phyloP scores from a whole-genome alignment of 2,329 filamentous ascomycete genomes.

The Neoscytalidium dimidiatum region DNA sequence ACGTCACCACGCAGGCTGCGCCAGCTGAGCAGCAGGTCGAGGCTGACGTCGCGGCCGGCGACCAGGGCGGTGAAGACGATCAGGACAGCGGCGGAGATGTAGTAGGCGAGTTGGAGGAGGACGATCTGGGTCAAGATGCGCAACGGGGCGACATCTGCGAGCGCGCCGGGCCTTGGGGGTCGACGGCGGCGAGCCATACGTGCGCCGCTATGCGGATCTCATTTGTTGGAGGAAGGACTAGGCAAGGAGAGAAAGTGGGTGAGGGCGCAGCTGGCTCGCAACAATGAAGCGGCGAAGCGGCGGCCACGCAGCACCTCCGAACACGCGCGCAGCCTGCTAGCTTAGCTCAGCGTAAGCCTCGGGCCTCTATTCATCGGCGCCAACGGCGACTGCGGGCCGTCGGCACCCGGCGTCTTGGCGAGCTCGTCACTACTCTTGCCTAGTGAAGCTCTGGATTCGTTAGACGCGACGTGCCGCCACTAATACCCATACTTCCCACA shows the following conservation, averaged over 20 bases:
- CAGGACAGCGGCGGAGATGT: slow-evolving; percentile 60
- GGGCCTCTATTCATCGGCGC: background rate
- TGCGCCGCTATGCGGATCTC: slow-evolving; percentile 5
- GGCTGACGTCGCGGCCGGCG: slow-evolving; percentile 60
- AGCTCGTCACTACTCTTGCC: background rate
- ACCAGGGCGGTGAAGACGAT: slow-evolving; percentile 70
- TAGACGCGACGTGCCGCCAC: background rate
- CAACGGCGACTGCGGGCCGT: background rate
- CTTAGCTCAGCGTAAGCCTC: background rate
- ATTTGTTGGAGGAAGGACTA: slow-evolving; percentile 7
- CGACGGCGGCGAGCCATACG: slow-evolving; percentile 59
- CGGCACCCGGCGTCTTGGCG: background rate
- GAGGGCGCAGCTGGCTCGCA: background rate
- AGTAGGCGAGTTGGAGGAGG: slow-evolving; percentile 66
- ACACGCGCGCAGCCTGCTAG: background rate
- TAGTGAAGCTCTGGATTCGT: background rate
- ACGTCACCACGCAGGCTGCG: slow-evolving; percentile 65
- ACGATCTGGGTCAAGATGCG: slow-evolving; percentile 69
- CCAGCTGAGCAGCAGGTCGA: slow-evolving; percentile 66
- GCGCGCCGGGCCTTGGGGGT: slow-evolving; percentile 65
- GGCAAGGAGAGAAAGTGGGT: background rate
- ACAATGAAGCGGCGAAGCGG: slow-evolving; percentile 14
- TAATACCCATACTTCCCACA: background rate
- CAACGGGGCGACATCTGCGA: slow-evolving; percentile 66
- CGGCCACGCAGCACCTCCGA: slow-evolving; percentile 17